A percentile compares a stretch with the other conserved stretches of the same genome.
Conservation (phyloP, 2,329 filamentous ascomycete species). For the Pleurostoma richardsiae region DNA sequence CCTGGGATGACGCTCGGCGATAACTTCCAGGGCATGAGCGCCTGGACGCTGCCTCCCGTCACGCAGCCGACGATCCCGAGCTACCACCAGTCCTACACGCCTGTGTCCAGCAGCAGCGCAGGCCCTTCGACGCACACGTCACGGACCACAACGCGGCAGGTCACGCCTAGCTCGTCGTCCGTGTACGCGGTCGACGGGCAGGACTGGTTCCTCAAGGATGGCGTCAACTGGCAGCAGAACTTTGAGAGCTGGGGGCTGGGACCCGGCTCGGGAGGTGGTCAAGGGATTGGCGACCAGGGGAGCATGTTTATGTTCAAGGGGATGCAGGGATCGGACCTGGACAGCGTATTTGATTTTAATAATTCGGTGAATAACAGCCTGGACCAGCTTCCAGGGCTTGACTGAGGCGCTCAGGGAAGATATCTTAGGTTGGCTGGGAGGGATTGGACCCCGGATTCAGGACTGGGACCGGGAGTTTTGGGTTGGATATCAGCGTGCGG, state of each 20-base stretch:
- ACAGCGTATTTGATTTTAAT: constrained; percentile 18
- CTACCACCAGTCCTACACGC: constrained; percentile 19
- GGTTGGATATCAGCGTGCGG: too few relatives aligned
- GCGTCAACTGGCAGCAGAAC: constrained; percentile 53
- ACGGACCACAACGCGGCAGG: constrained; percentile 15
- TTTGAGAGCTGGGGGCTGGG: constrained; percentile 48
- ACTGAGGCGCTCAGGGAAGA: constrained; percentile 8
- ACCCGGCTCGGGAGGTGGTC: constrained; percentile 4
- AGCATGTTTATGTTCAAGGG: constrained; percentile 21
- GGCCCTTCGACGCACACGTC: constrained; percentile 12
- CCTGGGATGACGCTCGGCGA: constrained; percentile 1
- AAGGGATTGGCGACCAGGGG: constrained; percentile 7
- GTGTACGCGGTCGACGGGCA: constrained; percentile 42
- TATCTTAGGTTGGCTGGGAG: too few relatives aligned
- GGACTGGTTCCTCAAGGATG: constrained; percentile 54
- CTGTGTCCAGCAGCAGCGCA: constrained; percentile 12
- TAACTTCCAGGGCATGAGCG: constrained; percentile 9
- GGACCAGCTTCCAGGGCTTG: constrained; percentile 18
- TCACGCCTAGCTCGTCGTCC: constrained; percentile 19
- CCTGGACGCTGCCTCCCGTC: constrained; percentile 17
- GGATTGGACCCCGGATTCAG: too few relatives aligned
- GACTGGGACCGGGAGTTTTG: too few relatives aligned
- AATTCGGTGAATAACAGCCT: constrained; percentile 14
- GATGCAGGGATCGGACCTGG: constrained; percentile 8
- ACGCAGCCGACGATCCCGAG: constrained; percentile 16